phyloP scores from a whole-genome alignment of 768 basidiomycete species.

The Termitomyces sp. region DNA sequence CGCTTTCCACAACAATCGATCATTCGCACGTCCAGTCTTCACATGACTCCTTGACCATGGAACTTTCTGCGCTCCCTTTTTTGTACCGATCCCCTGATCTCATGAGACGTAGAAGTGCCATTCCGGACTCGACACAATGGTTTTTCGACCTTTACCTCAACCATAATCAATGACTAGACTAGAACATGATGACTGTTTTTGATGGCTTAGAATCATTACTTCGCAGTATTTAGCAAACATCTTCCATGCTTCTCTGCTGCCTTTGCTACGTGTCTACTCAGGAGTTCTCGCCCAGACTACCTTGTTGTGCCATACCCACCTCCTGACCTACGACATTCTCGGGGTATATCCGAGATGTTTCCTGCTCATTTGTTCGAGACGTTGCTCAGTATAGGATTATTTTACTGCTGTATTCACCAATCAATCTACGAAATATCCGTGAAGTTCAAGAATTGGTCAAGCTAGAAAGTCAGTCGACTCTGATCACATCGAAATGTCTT shows the following conservation, averaged over 20 bases:
- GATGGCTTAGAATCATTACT: background rate
- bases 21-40: background rate
- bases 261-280: background rate
- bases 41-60: conserved; percentile 1
- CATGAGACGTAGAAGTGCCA: conserved; percentile 1
- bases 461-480: too few relatives aligned
- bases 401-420: background rate
- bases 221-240: background rate
- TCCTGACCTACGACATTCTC: background rate
- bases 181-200: background rate
- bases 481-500: background rate
- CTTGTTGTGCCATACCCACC: background rate
- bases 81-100: conserved; percentile 9
- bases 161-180: background rate
- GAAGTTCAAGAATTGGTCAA: background rate
- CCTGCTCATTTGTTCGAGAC: background rate
- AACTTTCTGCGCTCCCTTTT: conserved; percentile 10
- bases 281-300: background rate
- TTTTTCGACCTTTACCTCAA: background rate
- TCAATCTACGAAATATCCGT: background rate
- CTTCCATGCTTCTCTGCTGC: background rate
- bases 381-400: background rate
- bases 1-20: background rate
- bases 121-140: conserved; percentile 9
- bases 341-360: background rate